A percentile compares a stretch with the other conserved stretches of the same genome.
phyloP scores from a whole-genome alignment of 495 filamentous ascomycete genomes.

The Aspergillus olivimuriae region DNA sequence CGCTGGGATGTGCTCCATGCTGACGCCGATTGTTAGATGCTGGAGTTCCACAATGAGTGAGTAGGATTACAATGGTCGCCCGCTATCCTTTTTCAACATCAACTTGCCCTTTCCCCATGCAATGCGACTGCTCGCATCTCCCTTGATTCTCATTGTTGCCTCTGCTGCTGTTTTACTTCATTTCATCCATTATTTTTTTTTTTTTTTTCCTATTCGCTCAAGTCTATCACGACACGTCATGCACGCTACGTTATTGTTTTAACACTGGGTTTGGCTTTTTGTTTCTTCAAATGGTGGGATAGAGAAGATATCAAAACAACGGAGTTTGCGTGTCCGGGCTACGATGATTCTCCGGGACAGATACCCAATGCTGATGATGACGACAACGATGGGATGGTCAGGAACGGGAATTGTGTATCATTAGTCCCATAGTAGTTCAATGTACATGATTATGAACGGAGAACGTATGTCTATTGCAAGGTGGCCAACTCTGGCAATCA shows the following conservation, averaged over 20 bases:
- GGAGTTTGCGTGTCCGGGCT: slow-evolving; percentile 24
- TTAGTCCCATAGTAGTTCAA: slow-evolving; percentile 18
- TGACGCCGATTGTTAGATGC: slow-evolving; percentile 17
- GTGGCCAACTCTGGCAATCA: too few relatives aligned
- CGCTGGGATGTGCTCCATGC: background rate
- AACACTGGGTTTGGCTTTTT: slow-evolving; percentile 6
- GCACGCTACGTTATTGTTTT: slow-evolving; percentile 11
- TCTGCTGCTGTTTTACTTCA: too few relatives aligned
- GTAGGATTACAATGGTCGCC: slow-evolving; percentile 1
- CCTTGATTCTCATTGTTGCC: slow-evolving; percentile 6
- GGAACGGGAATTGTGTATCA: slow-evolving; percentile 22
- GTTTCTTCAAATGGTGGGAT: slow-evolving; percentile 16
- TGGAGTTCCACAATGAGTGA: slow-evolving; percentile 25
- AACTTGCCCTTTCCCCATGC: too few relatives aligned
- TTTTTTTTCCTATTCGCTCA: slow-evolving; percentile 17
- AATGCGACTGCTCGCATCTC: too few relatives aligned
- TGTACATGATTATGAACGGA: slow-evolving; percentile 15
- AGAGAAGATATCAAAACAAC: slow-evolving; percentile 20
- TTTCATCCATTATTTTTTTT: slow-evolving; percentile 6
- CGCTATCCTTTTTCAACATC: background rate
- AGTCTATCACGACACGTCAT: slow-evolving; percentile 17
- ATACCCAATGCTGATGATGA: slow-evolving; percentile 8
- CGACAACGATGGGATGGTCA: slow-evolving; percentile 15
- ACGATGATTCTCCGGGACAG: slow-evolving; percentile 14
- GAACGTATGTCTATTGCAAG: too few relatives aligned